Evolutionary conservation across 768 basidiomycete species (phyloP).

Genomic region (Boletus reticuloceps): DNA sequence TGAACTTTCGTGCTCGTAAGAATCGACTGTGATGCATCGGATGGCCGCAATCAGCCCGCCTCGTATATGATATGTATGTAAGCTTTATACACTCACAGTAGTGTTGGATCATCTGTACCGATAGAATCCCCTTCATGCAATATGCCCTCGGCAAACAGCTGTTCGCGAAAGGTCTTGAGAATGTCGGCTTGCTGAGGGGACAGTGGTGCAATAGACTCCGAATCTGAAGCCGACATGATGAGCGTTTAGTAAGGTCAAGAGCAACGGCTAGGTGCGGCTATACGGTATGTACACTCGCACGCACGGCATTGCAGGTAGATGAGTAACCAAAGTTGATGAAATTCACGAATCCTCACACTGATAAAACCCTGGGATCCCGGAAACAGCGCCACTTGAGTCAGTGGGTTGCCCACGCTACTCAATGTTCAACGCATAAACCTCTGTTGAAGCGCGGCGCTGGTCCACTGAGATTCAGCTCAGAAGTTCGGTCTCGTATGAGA

Average conservation of each 20-base stretch:
- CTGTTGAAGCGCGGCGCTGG: no score
- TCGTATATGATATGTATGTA: neutral
- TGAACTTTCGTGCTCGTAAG: slow-evolving; percentile 68
- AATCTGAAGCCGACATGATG: slow-evolving; percentile 13
- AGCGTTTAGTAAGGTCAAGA: neutral
- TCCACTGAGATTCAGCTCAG: no score
- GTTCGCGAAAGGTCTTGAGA: slow-evolving; percentile 49
- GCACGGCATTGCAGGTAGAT: neutral
- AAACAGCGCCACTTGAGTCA: no score
- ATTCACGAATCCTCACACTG: no score
- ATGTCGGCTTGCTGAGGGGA: slow-evolving; percentile 34
- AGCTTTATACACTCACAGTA: slow-evolving; percentile 45
- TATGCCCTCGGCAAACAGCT: slow-evolving; percentile 51
- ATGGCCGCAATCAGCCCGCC: slow-evolving; percentile 4
- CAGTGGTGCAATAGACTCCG: slow-evolving; percentile 3
- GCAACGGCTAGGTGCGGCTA: neutral
- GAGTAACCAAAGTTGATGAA: no score
- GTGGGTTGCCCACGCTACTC: no score
- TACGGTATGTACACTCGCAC: neutral
- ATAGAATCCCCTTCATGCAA: slow-evolving; percentile 60
- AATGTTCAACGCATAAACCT: no score
- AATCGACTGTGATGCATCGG: slow-evolving; percentile 52
- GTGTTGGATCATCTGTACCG: slow-evolving; percentile 57
- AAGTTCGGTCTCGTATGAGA: no score
- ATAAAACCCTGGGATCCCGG: no score